Evolutionary conservation across 345 rosid genomes (phyloP).

Genomic region (Passiflora organensis): DNA sequence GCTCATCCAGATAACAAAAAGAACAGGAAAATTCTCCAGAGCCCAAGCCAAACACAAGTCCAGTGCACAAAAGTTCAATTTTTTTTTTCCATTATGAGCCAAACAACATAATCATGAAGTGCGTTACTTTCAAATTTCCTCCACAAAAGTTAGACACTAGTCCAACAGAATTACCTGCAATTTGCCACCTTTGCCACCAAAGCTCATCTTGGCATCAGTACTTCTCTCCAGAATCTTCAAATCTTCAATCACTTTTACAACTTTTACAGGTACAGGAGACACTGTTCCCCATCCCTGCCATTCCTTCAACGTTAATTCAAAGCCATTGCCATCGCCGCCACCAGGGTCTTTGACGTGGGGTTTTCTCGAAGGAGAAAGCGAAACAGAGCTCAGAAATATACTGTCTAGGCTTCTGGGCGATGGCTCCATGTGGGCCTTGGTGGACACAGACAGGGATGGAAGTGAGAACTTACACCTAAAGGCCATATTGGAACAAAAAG

Average conservation of each 20-base stretch:
- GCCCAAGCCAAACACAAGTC: too few species aligned
- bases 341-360: slow-evolving; percentile 9
- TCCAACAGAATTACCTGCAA: slow-evolving; percentile 47
- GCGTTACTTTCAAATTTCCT: too few species aligned
- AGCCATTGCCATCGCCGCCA: slow-evolving; percentile 29
- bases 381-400: slow-evolving; percentile 26
- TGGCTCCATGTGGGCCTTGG: slow-evolving; percentile 29
- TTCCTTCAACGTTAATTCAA: slow-evolving; percentile 42
- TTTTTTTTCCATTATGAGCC: background rate
- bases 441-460: slow-evolving; percentile 21
- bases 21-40: too few species aligned
- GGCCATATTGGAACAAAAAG: slow-evolving; percentile 12
- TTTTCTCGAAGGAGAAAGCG: slow-evolving; percentile 35
- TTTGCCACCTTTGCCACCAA: slow-evolving; percentile 86
- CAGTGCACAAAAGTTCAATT: too few species aligned
- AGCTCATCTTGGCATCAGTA: slow-evolving; percentile 51
- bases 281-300: slow-evolving; percentile 79
- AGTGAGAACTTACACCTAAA: slow-evolving; percentile 23
- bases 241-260: slow-evolving; percentile 55
- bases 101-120: background rate
- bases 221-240: slow-evolving; percentile 62
- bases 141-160: too few species aligned
- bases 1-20: too few species aligned
- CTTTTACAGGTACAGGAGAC: slow-evolving; percentile 65
- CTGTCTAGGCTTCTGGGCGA: slow-evolving; percentile 18